Percentiles rank a stretch among this genome's conserved stretches.
These are phyloP conservation scores for Entomophthora muscae DNA, from an alignment of 371 early-diverging fungal genomes.

Conservation along the genomic window DNA sequence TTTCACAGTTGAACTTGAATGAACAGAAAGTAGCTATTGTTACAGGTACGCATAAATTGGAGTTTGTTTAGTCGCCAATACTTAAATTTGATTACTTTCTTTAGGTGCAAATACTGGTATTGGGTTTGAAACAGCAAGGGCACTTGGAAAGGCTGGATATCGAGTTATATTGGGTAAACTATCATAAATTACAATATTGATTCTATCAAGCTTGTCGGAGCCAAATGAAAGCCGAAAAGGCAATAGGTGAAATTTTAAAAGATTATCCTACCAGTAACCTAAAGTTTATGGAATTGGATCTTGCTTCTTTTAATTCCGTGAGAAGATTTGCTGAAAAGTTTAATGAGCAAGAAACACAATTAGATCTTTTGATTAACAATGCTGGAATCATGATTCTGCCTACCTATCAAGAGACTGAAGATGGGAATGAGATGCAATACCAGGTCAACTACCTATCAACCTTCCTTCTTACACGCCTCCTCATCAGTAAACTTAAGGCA, in stretches of 20 bases:
- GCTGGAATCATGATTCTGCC: conserved; percentile 7
- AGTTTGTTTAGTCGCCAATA: neutral
- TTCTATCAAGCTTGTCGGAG: conserved; percentile 9
- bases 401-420: neutral
- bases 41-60: neutral
- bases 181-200: neutral
- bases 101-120: conserved; percentile 8
- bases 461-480: neutral
- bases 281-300: conserved; percentile 12
- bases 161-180: conserved; percentile 7
- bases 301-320: conserved; percentile 9
- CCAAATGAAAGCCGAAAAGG: conserved; percentile 12
- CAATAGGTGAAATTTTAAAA: conserved; percentile 8
- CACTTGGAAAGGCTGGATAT: neutral
- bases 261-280: conserved; percentile 16
- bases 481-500: neutral
- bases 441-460: conserved; percentile 1
- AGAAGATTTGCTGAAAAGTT: neutral
- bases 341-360: neutral
- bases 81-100: no score
- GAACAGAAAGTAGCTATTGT: conserved; percentile 7
- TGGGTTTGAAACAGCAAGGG: conserved; percentile 5
- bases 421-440: neutral
- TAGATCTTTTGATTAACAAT: conserved; percentile 6
- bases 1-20: neutral